Base-by-base conservation (phyloP, 2,329 filamentous ascomycete genomes). In the Triangularia setosa region DNA sequence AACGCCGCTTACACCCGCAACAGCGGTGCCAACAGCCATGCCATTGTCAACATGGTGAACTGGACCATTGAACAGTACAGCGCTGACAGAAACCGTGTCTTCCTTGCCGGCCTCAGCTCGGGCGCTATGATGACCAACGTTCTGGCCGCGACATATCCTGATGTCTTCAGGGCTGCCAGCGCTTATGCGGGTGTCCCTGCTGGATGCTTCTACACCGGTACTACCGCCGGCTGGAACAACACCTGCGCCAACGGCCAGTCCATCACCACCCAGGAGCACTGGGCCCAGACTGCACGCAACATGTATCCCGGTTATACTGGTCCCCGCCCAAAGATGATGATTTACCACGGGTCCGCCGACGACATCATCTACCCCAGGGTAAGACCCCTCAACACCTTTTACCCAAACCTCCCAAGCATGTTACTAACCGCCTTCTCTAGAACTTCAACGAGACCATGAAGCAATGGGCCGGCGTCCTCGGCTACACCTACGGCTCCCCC, bases 41-140 rank as follows among this genome's bases (percentile, higher is more conserved):
- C 78, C 2, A 83, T 86, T 58, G 81, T 79, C 40, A 83, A 81
- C 70, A 85, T 86, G 83, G 82, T 84, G 64, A 76, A 75, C 33
- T 84, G 81, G 67, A 74, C 81, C 5, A 71, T 84, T 18, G 69
- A 73, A 18, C 77, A 79, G 66, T 84, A 85, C 72, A 75, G 74
- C 5, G 81, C 78, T n/a, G 80, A 86, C 67, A 67, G 75, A 4
- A 75, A 72, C 62, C 78, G 77, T 60, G 79, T 84, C 1, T 86
- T 81, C 60, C 80, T 81, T 4, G 82, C 80, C 0, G 83, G 80
- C 9, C 72, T 73, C 14, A 79, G 76, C 58, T 83, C 80, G 0
- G 82, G 81, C 30, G 82, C 78, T 30, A 84, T 84, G 82, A 84
- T 85, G 82, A 84, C 81, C 64, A 78, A 80, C 66, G 77, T 86